A percentile compares a stretch with the other conserved stretches of the same genome.
Evolutionary conservation across 2,329 filamentous ascomycete genomes (phyloP).

Genomic region (Aspergillus sp.): DNA sequence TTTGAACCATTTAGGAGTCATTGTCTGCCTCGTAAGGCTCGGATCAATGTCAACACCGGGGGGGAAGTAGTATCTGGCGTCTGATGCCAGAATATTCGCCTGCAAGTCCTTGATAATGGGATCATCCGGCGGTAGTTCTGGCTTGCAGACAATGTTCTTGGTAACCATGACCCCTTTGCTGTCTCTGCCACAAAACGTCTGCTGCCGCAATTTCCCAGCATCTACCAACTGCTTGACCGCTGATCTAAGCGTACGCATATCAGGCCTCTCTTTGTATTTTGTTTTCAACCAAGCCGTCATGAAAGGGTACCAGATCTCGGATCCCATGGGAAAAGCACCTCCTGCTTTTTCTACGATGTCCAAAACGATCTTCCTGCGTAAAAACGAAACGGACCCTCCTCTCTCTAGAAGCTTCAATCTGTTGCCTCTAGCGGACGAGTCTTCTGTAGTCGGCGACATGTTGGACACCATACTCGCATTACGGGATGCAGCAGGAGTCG

Average conservation of each 20-base stretch:
- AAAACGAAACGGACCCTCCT: conserved; percentile 50
- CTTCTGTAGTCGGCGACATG: conserved; percentile 11
- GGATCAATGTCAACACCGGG: conserved; percentile 45
- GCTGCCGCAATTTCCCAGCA: conserved; percentile 55
- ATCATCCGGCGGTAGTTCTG: conserved; percentile 51
- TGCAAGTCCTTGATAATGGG: conserved; percentile 54
- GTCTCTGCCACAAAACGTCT: conserved; percentile 57
- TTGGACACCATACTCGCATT: neutral
- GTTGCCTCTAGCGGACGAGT: neutral
- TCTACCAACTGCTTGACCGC: conserved; percentile 56
- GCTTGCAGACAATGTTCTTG: conserved; percentile 55
- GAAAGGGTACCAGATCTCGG: conserved; percentile 61
- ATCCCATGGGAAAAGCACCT: conserved; percentile 60
- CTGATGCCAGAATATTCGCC: conserved; percentile 53
- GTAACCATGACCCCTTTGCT: conserved; percentile 53
- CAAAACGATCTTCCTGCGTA: conserved; percentile 57
- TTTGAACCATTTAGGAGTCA: conserved; percentile 16
- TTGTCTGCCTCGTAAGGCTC: conserved; percentile 34
- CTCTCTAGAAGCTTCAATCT: conserved; percentile 24
- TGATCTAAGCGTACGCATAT: conserved; percentile 57
- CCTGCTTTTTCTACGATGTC: conserved; percentile 58
- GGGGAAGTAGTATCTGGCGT: conserved; percentile 52
- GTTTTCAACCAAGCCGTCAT: conserved; percentile 56
- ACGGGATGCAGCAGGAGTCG: neutral
- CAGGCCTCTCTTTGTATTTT: conserved; percentile 52